These are phyloP conservation scores for Globisporangium spiculum DNA, from an alignment of 352 stramenopile genomes.

Conservation along the genomic window DNA sequence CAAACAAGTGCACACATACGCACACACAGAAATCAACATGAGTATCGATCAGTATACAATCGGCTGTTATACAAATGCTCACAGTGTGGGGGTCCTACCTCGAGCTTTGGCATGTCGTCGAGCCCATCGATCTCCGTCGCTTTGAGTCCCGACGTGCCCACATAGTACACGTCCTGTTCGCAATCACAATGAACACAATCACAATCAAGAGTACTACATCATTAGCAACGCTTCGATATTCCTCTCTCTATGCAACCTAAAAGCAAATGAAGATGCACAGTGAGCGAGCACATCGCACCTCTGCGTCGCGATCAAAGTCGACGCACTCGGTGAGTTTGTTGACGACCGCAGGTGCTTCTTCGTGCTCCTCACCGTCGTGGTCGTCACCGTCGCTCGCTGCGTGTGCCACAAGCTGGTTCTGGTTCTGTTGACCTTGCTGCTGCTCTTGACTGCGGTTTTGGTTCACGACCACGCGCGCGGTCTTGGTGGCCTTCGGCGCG, in stretches of 20 bases:
- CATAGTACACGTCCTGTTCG: slow-evolving; percentile 72
- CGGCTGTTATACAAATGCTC: not conserved
- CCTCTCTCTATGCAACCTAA: too few relatives aligned
- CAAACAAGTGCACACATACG: not conserved
- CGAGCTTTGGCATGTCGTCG: slow-evolving; percentile 43
- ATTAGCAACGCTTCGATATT: not conserved
- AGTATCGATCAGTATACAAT: not conserved
- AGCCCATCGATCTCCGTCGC: slow-evolving; percentile 63
- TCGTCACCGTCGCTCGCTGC: slow-evolving; percentile 7
- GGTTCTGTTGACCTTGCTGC: not conserved
- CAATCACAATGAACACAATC: not conserved
- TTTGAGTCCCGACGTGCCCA: slow-evolving; percentile 80
- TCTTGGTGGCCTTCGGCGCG: not conserved
- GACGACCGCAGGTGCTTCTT: slow-evolving; percentile 24
- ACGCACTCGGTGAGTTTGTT: slow-evolving; percentile 72
- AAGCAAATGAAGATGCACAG: too few relatives aligned
- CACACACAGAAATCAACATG: not conserved
- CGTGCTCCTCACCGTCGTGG: slow-evolving; percentile 22
- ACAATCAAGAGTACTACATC: not conserved
- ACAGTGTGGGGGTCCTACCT: slow-evolving; percentile 19
- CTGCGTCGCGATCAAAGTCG: slow-evolving; percentile 46
- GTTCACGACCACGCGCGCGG: slow-evolving; percentile 8
- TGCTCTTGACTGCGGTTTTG: not conserved
- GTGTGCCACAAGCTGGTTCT: not conserved
- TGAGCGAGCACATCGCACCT: slow-evolving; percentile 25